These are phyloP conservation scores for Alnus glutinosa DNA, from an alignment of 306 rosid species.

Conservation along the genomic window DNA sequence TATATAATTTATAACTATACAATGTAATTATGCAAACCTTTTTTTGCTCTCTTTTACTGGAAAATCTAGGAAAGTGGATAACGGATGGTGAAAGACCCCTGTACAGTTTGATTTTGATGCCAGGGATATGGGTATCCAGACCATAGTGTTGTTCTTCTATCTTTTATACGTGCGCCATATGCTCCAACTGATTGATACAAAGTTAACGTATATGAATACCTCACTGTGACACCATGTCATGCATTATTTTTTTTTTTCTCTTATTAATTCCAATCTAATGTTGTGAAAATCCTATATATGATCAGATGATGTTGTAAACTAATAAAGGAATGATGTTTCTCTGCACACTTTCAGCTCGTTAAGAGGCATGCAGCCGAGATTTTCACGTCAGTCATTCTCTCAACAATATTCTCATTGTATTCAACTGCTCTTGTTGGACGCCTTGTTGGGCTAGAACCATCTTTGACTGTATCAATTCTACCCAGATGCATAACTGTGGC, in stretches of 20 bases:
- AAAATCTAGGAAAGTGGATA: neutral
- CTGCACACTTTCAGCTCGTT: conserved; percentile 66
- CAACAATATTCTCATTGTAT: conserved; percentile 85
- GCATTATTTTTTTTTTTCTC: neutral
- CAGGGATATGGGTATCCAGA: neutral
- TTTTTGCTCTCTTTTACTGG: neutral
- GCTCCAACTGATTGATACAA: neutral
- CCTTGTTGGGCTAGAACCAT: conserved; percentile 73
- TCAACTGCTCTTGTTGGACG: conserved; percentile 95
- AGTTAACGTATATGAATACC: neutral
- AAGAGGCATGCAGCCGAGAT: conserved; percentile 97
- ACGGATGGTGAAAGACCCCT: neutral
- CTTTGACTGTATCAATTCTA: conserved; percentile 82
- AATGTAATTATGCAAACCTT: neutral
- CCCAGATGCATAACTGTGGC: conserved; percentile 97
- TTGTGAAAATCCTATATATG: neutral
- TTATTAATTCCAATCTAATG: neutral
- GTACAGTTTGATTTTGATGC: neutral
- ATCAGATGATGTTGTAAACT: conserved; percentile 2
- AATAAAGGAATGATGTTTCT: neutral
- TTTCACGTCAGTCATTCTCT: conserved; percentile 81
- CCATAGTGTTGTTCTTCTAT: neutral
- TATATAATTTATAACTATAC: neutral
- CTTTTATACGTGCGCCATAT: neutral
- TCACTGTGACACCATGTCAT: neutral